Conservation (phyloP, 192 early-diverging fungal genomes). For the Thoreauomyces humboldtii region DNA sequence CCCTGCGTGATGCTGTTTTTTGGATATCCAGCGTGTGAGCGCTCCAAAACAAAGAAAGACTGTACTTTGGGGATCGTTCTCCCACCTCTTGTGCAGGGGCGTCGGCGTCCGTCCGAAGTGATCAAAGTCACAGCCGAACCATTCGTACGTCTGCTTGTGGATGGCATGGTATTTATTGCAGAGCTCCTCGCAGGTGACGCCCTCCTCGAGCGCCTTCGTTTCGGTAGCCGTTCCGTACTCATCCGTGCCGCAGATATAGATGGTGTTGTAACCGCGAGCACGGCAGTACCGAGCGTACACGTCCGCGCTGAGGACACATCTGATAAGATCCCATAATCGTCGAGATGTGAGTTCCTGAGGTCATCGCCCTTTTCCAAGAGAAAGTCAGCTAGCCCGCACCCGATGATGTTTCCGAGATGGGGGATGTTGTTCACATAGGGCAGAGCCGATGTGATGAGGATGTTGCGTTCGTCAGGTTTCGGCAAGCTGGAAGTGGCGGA, state of each 20-base stretch:
- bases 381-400: conserved; percentile 68
- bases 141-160: conserved; percentile 87
- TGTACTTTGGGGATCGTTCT: no score
- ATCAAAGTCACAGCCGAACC: conserved; percentile 95
- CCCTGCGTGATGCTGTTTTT: conserved; percentile 83
- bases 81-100: neutral
- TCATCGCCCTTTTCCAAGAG: neutral
- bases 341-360: neutral
- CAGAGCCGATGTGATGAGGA: conserved; percentile 93
- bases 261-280: conserved; percentile 81
- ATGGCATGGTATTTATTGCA: conserved; percentile 95
- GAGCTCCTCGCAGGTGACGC: conserved; percentile 81
- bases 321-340: conserved; percentile 58
- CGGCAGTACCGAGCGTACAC: conserved; percentile 93
- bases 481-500: conserved; percentile 45
- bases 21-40: no score
- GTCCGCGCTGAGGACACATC: conserved; percentile 96
- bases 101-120: conserved; percentile 88
- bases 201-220: conserved; percentile 94
- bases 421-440: conserved; percentile 99
- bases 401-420: conserved; percentile 98
- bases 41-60: no score
- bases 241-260: conserved; percentile 94
- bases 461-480: conserved; percentile 70
- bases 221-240: conserved; percentile 99